Evolutionary conservation across 441 rosid genomes (phyloP).

Genomic region (Adansonia gregorii): DNA sequence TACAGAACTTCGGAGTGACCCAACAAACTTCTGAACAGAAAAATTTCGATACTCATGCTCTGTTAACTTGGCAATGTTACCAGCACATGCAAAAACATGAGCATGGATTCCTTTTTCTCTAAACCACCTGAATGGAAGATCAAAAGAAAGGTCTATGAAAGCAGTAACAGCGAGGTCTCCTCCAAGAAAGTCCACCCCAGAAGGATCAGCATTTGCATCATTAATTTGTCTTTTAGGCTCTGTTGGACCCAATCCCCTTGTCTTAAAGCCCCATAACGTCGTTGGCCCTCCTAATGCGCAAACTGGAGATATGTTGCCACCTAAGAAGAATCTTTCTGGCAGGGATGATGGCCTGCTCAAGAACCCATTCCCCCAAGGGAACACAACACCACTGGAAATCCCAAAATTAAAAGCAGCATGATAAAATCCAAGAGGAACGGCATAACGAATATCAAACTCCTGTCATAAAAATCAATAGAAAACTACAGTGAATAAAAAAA

Average conservation of each 20-base stretch:
- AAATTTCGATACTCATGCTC: slow-evolving; percentile 70
- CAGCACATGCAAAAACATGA: slow-evolving; percentile 80
- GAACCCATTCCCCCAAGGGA: slow-evolving; percentile 82
- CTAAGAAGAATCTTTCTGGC: slow-evolving; percentile 90
- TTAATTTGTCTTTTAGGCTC: slow-evolving; percentile 66
- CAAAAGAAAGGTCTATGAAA: slow-evolving; percentile 90
- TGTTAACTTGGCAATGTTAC: slow-evolving; percentile 71
- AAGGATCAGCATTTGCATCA: slow-evolving; percentile 42
- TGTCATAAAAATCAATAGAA: slow-evolving; percentile 34
- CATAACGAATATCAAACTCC: slow-evolving; percentile 85
- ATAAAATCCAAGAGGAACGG: slow-evolving; percentile 78
- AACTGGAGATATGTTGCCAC: slow-evolving; percentile 85
- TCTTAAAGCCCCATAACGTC: slow-evolving; percentile 78
- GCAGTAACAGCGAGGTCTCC: slow-evolving; percentile 93
- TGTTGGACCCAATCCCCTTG: slow-evolving; percentile 83
- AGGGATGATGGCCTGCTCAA: slow-evolving; percentile 53
- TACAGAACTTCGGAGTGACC: slow-evolving; percentile 71
- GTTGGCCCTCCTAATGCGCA: slow-evolving; percentile 79
- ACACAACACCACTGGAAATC: slow-evolving; percentile 67
- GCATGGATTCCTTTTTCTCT: slow-evolving; percentile 87
- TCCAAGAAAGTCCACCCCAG: slow-evolving; percentile 77
- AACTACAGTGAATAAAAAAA: not conserved
- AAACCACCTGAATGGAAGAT: slow-evolving; percentile 77
- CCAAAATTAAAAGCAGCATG: slow-evolving; percentile 78
- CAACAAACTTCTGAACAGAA: slow-evolving; percentile 49